A percentile compares a stretch with the other conserved stretches of the same genome.
Conservation (phyloP, 495 filamentous ascomycete genomes). For the Podospora bellae-mahoneyi region DNA sequence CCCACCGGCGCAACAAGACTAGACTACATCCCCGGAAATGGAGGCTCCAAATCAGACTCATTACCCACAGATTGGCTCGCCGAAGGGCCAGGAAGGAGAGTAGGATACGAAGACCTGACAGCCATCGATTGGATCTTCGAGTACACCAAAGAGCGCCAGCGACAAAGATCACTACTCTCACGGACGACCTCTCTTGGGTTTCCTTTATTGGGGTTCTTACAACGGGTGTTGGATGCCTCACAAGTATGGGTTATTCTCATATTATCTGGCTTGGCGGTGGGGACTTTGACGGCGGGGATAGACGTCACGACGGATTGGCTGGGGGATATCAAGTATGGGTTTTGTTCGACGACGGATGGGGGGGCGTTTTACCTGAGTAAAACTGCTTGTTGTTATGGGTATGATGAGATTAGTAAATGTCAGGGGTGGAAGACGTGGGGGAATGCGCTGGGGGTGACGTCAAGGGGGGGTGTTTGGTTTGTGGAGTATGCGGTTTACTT, state of each 20-base stretch:
- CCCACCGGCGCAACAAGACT: conserved; percentile 1
- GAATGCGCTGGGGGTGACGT: conserved; percentile 61
- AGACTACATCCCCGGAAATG: background rate
- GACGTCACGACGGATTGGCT: conserved; percentile 94
- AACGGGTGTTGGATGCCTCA: conserved; percentile 71
- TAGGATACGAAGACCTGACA: conserved; percentile 93
- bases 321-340: conserved; percentile 89
- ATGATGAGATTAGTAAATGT: conserved; percentile 75
- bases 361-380: conserved; percentile 87
- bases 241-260: conserved; percentile 91
- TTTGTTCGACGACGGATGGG: conserved; percentile 73
- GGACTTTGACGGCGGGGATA: conserved; percentile 79
- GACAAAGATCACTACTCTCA: conserved; percentile 70
- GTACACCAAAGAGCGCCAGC: conserved; percentile 92
- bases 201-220: conserved; percentile 63
- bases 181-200: conserved; percentile 54
- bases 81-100: conserved; percentile 84
- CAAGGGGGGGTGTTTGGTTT: conserved; percentile 66
- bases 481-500: conserved; percentile 86
- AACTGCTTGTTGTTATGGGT: conserved; percentile 88
- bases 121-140: conserved; percentile 99
- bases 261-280: conserved; percentile 68
- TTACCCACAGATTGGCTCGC: conserved; percentile 78
- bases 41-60: conserved; percentile 55
- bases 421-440: conserved; percentile 84